Percentiles rank a stretch among this genome's conserved stretches.
Conservation (phyloP, 495 filamentous ascomycete genomes). For the Tuber aestivum region DNA sequence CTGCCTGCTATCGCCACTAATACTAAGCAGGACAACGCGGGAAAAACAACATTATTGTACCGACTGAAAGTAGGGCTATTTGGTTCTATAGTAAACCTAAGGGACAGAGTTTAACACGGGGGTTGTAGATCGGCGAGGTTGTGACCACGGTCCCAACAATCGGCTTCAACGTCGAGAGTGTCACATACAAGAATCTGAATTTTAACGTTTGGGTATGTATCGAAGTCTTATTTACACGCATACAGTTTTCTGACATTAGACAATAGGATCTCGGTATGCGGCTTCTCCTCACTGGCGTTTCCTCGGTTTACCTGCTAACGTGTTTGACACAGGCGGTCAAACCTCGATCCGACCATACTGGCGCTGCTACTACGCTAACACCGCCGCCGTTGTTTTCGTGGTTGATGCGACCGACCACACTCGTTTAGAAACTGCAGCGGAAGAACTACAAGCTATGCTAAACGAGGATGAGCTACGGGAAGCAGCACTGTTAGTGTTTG, state of each 20-base stretch:
- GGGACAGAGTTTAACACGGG: slow-evolving; percentile 8
- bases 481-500: slow-evolving; percentile 87
- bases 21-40: slow-evolving; percentile 79
- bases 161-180: slow-evolving; percentile 97
- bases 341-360: slow-evolving; percentile 96
- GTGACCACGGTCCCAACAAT: slow-evolving; percentile 99
- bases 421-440: slow-evolving; percentile 80
- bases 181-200: slow-evolving; percentile 94
- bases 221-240: slow-evolving; percentile 9
- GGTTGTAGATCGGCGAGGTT: slow-evolving; percentile 82
- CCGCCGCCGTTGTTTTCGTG: slow-evolving; percentile 97
- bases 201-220: slow-evolving; percentile 86
- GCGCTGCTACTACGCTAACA: slow-evolving; percentile 99
- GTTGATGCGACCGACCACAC: slow-evolving; percentile 97
- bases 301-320: not conserved
- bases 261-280: slow-evolving; percentile 62
- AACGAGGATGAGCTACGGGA: slow-evolving; percentile 94
- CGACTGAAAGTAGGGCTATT: slow-evolving; percentile 69
- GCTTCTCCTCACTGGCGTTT: slow-evolving; percentile 2
- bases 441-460: slow-evolving; percentile 90
- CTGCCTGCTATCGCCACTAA: slow-evolving; percentile 13
- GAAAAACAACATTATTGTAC: slow-evolving; percentile 95
- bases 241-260: slow-evolving; percentile 19
- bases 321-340: slow-evolving; percentile 59
- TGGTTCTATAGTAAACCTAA: not conserved